Percentiles rank a stretch among this genome's conserved stretches.
phyloP scores from a whole-genome alignment of 2,329 filamentous ascomycete species.

The Alternaria incomplexa region DNA sequence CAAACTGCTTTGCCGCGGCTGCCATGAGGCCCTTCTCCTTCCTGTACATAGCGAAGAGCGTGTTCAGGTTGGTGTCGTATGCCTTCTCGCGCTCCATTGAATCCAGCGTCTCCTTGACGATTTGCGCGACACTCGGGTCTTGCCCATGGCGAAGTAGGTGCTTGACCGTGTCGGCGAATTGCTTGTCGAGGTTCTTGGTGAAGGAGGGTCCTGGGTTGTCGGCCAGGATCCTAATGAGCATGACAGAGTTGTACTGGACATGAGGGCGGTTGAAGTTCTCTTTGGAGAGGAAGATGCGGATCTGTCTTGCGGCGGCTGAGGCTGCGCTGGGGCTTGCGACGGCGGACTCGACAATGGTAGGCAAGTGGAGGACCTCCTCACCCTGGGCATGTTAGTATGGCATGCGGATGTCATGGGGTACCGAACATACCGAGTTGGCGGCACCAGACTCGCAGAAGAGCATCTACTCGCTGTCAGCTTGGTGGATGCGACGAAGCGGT shows the following conservation, averaged over 20 bases:
- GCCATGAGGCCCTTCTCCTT: constrained; percentile 71
- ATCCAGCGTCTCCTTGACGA: constrained; percentile 85
- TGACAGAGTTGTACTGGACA: constrained; percentile 93
- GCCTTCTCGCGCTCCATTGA: constrained; percentile 74
- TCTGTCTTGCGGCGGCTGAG: constrained; percentile 76
- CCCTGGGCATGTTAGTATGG: constrained; percentile 58
- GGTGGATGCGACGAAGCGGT: constrained; percentile 1
- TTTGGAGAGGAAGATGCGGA: constrained; percentile 81
- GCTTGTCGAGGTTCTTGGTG: constrained; percentile 86
- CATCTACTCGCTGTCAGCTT: constrained; percentile 59
- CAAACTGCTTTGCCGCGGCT: constrained; percentile 40
- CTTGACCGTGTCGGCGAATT: constrained; percentile 79
- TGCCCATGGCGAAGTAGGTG: constrained; percentile 72
- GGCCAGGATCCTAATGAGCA: constrained; percentile 88
- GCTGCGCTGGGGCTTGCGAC: constrained; percentile 90
- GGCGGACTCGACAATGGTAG: constrained; percentile 90
- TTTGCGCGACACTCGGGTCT: constrained; percentile 80
- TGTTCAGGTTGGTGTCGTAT: constrained; percentile 74
- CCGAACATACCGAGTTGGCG: constrained; percentile 53
- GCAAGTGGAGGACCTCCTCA: constrained; percentile 91
- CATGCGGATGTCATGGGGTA: background rate
- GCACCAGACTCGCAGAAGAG: constrained; percentile 80
- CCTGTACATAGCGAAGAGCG: constrained; percentile 84
- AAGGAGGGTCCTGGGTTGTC: constrained; percentile 93
- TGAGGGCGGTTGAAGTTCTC: constrained; percentile 70